Evolutionary conservation across 163 green algal species (phyloP).

Genomic region (Smithsoniella earleae): DNA sequence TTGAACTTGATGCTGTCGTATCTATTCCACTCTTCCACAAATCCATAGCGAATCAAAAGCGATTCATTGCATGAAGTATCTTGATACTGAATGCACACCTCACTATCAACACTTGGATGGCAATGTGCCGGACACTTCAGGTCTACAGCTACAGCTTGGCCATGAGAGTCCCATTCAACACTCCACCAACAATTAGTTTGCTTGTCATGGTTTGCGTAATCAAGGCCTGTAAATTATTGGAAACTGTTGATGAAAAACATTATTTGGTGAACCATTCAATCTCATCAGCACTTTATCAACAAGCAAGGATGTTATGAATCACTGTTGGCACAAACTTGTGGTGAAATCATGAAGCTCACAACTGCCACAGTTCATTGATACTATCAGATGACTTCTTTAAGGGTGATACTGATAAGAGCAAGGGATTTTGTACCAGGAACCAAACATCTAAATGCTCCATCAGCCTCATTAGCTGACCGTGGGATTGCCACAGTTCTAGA

Average conservation of each 20-base stretch:
- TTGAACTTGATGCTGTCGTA: neutral
- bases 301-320: neutral
- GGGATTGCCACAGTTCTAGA: conserved; percentile 1
- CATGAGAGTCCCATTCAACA: neutral
- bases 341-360: neutral
- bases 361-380: neutral
- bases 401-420: neutral
- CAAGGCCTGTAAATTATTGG: neutral
- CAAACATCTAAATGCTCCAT: neutral
- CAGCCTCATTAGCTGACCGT: neutral
- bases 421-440: neutral
- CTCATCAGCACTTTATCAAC: neutral
- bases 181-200: neutral
- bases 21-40: neutral
- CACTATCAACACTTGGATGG: neutral
- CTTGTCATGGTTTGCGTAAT: neutral
- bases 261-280: neutral
- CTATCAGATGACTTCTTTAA: neutral
- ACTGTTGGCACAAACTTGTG: neutral
- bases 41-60: neutral
- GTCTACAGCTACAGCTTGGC: neutral
- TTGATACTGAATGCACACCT: conserved; percentile 5
- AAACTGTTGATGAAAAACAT: neutral
- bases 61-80: neutral
- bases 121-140: neutral